These are phyloP conservation scores for Uronychia setigera DNA, from an alignment of 73 alveolate species.

Conservation along the genomic window DNA sequence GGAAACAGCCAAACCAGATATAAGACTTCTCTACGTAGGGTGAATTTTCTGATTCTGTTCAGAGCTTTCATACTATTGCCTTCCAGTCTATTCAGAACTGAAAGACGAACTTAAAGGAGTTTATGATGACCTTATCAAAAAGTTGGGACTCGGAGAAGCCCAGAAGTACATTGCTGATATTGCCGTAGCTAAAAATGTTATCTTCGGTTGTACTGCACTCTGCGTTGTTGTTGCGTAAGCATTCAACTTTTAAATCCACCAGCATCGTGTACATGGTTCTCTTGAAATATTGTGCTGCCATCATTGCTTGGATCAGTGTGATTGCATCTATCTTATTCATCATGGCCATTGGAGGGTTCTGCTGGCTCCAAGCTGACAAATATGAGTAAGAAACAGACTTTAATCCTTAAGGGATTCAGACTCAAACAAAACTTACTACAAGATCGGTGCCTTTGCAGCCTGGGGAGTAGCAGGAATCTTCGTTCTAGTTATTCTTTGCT, in stretches of 20 bases:
- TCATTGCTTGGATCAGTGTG: constrained; percentile 63
- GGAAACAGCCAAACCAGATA: not conserved
- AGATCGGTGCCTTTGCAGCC: not conserved
- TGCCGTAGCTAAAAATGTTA: constrained; percentile 62
- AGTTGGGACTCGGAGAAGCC: constrained; percentile 20
- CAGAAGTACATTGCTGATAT: constrained; percentile 63
- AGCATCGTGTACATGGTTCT: constrained; percentile 64
- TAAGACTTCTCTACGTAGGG: not conserved
- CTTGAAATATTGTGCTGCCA: constrained; percentile 56
- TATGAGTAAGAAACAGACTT: not conserved
- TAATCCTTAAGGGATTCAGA: not conserved
- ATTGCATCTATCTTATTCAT: constrained; percentile 32
- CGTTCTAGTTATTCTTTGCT: constrained; percentile 74
- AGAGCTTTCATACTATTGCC: constrained; percentile 16
- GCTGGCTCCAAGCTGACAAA: constrained; percentile 7
- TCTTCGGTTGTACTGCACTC: constrained; percentile 15
- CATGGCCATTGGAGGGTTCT: constrained; percentile 50
- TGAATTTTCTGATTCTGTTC: constrained; percentile 34
- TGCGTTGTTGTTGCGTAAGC: constrained; percentile 13
- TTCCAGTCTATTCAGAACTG: constrained; percentile 26
- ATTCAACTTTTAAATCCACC: not conserved
- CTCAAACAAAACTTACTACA: not conserved
- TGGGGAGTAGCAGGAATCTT: constrained; percentile 69
- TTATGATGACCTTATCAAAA: constrained; percentile 22
- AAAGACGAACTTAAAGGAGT: not conserved